Evolutionary conservation across 2,329 filamentous ascomycete genomes (phyloP), one percentile per base, ranked within the genome.

Genomic region (Colletotrichum sp.): DNA sequence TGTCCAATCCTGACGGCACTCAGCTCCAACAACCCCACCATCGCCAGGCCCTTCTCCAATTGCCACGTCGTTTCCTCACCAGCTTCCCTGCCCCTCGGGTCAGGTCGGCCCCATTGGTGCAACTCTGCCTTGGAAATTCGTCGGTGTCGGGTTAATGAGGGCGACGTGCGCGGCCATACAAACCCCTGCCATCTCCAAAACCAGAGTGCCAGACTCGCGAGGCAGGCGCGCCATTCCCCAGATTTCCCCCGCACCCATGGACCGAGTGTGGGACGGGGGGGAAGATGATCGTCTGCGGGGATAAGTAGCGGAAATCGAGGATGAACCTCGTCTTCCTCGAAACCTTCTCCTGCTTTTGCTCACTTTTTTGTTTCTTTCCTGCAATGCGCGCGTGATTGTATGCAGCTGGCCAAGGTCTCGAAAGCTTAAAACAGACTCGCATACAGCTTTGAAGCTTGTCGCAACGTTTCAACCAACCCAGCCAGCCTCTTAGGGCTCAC

Each of bases 221-320:
- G 25, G 8, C 36, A 19, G 57, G 39, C 13, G 64, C 44, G 57
- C 64, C 39, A 12, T 76, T 76, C 73, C 70, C 73, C 73, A 39
- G 73, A 73, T 69, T 76, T 52, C 70, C 73, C 73, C 73, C 73
- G 70, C 73, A 72, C 73, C 27, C 32, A 61, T 65, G 57, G 30
- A 52, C 65, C 13, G 32, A 65, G 27, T 59, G 73, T 65, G 57
- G 73, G 59, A 73, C 59, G 55, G 57, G 12, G 44, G n/a, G 44
- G 13, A 52, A n/a, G 44, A n/a, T 22, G 57, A 73, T 49, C 49
- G 1, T 22, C 57, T 73, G 73, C 73, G 70, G 73, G 73, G 70
- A 76, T 69, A 69, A 72, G 39, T 27, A 19, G 12, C 70, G 73
- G 19, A 73, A 73, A 65, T 64, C 64, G 73, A 73, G 73, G 73